Conservation (phyloP, 202 grass and related monocot species). For the Digitaria exilis region DNA sequence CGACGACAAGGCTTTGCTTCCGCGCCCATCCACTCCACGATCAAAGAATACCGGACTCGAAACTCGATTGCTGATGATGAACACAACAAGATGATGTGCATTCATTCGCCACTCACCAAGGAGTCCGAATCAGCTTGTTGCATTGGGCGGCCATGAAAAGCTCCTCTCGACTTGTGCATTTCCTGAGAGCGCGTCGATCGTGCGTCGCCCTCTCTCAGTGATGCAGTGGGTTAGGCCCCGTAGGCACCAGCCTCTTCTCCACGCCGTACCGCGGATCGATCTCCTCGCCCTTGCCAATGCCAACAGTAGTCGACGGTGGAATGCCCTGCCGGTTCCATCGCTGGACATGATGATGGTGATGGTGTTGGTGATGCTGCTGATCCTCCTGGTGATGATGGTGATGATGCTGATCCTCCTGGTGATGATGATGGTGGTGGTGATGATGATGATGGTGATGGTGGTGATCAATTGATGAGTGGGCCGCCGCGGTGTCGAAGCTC, state of each 20-base stretch:
- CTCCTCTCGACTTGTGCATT: background rate
- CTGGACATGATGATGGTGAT: background rate
- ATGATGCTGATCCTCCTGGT: no score
- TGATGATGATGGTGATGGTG: no score
- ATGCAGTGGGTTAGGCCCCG: slow-evolving; percentile 86
- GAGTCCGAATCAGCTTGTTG: background rate
- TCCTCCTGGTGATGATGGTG: no score
- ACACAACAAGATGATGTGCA: slow-evolving; percentile 32
- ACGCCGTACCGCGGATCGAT: slow-evolving; percentile 73
- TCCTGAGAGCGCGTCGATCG: background rate
- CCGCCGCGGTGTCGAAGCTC: slow-evolving; percentile 13
- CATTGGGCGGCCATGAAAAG: background rate
- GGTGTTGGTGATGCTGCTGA: background rate
- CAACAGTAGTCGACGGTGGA: slow-evolving; percentile 23
- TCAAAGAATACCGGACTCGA: slow-evolving; percentile 21
- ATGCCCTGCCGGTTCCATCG: slow-evolving; percentile 55
- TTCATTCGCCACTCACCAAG: slow-evolving; percentile 48
- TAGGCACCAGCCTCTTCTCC: slow-evolving; percentile 74
- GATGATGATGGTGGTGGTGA: background rate
- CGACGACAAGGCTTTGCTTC: no score
- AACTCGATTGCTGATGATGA: slow-evolving; percentile 20
- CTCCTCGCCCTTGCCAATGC: background rate
- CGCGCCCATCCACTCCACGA: slow-evolving; percentile 10
- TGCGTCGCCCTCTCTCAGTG: no score
- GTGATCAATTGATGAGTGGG: background rate